phyloP scores from a whole-genome alignment of 495 filamentous ascomycete species.

The Penicillium cinerascens region DNA sequence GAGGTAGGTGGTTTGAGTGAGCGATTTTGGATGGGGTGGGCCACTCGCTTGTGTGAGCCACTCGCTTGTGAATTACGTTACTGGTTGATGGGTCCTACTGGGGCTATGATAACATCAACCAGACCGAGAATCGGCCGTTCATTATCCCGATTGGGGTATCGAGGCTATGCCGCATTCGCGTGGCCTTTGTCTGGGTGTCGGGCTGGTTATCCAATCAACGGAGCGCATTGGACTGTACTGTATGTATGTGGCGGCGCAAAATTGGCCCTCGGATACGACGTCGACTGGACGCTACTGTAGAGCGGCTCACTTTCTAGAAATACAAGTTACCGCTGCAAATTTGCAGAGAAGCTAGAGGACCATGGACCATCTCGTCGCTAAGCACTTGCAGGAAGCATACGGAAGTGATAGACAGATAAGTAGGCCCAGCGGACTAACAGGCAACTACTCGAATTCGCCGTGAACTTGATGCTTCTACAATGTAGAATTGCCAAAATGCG shows the following conservation, averaged over 20 bases:
- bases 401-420: background rate
- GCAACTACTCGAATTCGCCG: background rate
- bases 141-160: background rate
- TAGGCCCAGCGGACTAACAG: background rate
- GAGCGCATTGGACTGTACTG: background rate
- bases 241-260: conserved; percentile 8
- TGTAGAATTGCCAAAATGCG: no score
- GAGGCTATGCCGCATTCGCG: background rate
- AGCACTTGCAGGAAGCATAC: no score
- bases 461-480: background rate
- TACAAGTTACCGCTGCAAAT: conserved; percentile 1
- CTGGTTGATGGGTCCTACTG: background rate
- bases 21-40: no score
- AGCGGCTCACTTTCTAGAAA: background rate
- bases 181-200: background rate
- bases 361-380: background rate
- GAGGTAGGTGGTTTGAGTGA: no score
- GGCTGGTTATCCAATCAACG: background rate
- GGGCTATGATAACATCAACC: background rate
- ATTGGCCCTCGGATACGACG: conserved; percentile 1
- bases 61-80: no score
- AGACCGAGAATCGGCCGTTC: background rate
- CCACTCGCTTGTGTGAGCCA: no score
- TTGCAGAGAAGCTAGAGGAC: background rate
- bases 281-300: background rate